Conservation (phyloP, 164 flowering plant genomes). For the Magnolia officinalis region DNA sequence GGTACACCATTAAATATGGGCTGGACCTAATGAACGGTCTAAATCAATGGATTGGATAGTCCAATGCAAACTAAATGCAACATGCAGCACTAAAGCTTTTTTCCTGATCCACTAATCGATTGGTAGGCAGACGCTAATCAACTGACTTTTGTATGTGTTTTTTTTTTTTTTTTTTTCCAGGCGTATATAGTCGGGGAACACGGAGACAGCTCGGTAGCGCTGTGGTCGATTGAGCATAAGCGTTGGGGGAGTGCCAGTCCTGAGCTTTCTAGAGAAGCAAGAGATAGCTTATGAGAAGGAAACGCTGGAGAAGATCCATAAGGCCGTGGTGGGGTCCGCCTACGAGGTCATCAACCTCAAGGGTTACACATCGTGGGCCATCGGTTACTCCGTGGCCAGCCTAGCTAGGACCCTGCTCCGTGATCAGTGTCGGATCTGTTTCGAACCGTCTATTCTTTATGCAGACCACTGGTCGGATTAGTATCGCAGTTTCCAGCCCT, state of each 20-base stretch:
- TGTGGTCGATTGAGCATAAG: constrained; percentile 81
- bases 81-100: too few species aligned
- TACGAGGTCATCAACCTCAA: constrained; percentile 73
- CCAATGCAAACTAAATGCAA: too few species aligned
- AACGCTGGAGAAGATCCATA: constrained; percentile 61
- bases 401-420: constrained; percentile 58
- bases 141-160: too few species aligned
- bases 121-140: too few species aligned
- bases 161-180: constrained; percentile 33
- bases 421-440: constrained; percentile 50
- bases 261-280: constrained; percentile 64
- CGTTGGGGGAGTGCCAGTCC: constrained; percentile 70
- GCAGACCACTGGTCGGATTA: too few species aligned
- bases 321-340: constrained; percentile 56
- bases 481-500: too few species aligned
- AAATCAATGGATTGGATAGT: too few species aligned
- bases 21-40: too few species aligned
- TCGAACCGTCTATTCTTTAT: too few species aligned
- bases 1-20: too few species aligned
- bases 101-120: too few species aligned
- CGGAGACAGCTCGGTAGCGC: constrained; percentile 89
- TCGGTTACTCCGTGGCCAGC: constrained; percentile 76
- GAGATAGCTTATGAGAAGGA: constrained; percentile 60
- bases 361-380: constrained; percentile 91
- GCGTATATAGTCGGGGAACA: constrained; percentile 84